Evolutionary conservation across 2,329 filamentous ascomycete species (phyloP).

Genomic region (Huntiella abstrusa): DNA sequence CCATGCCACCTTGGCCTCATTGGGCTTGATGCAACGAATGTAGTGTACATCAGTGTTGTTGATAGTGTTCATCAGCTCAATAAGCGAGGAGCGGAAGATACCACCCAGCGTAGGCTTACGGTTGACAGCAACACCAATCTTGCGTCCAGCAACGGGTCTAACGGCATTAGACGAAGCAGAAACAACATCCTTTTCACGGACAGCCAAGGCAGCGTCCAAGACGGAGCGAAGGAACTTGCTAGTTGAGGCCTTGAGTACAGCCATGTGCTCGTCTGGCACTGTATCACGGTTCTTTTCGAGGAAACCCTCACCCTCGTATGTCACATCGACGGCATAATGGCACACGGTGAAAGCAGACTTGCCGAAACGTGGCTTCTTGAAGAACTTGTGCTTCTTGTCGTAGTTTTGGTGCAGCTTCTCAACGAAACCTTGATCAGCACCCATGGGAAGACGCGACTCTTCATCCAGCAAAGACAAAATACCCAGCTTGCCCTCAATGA

Average conservation of each 20-base stretch:
- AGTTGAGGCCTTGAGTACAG: constrained; percentile 64
- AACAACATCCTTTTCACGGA: constrained; percentile 72
- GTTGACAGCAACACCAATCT: constrained; percentile 81
- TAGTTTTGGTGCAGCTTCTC: constrained; percentile 94
- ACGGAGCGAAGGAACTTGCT: constrained; percentile 76
- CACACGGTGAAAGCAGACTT: constrained; percentile 96
- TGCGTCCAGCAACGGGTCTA: constrained; percentile 61
- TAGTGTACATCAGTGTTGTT: constrained; percentile 97
- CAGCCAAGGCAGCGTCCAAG: constrained; percentile 64
- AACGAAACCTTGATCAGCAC: constrained; percentile 90
- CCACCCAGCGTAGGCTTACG: constrained; percentile 92
- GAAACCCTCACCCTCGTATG: constrained; percentile 96
- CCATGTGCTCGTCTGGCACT: constrained; percentile 94
- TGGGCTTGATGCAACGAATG: constrained; percentile 97
- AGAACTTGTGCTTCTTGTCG: constrained; percentile 82
- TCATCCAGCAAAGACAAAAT: constrained; percentile 85
- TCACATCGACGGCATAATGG: constrained; percentile 95
- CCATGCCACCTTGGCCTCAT: constrained; percentile 92
- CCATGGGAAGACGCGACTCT: constrained; percentile 91
- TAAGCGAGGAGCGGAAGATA: constrained; percentile 96
- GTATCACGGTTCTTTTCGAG: constrained; percentile 99
- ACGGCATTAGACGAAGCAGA: constrained; percentile 49
- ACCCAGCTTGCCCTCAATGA: constrained; percentile 93
- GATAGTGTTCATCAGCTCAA: constrained; percentile 95
- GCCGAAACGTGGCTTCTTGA: constrained; percentile 95